Evolutionary conservation across 192 early-diverging fungal species (phyloP).

Genomic region (Lobosporangium transversale): DNA sequence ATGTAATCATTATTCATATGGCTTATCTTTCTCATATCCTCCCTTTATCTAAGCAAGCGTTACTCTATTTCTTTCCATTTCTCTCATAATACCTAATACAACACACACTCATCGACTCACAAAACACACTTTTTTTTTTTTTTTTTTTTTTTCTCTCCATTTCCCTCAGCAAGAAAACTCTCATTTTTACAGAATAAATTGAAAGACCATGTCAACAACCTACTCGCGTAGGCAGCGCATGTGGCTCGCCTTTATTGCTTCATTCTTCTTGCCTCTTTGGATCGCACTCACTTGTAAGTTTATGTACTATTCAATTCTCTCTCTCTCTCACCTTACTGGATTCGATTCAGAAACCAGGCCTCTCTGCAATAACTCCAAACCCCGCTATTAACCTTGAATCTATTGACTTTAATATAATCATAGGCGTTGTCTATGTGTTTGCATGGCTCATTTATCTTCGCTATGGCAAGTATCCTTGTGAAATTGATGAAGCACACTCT

Average conservation of each 20-base stretch:
- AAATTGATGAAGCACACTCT: no score
- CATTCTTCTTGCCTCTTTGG: slow-evolving; percentile 51
- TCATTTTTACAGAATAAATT: no score
- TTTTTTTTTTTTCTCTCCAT: background rate
- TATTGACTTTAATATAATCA: background rate
- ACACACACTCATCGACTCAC: background rate
- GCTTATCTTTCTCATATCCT: no score
- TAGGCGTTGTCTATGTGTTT: slow-evolving; percentile 41
- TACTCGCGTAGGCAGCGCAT: slow-evolving; percentile 53
- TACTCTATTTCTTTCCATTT: background rate
- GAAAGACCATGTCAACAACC: slow-evolving; percentile 36
- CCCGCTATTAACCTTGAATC: background rate
- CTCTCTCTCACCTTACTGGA: background rate
- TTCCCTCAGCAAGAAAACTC: background rate
- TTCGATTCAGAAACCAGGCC: background rate
- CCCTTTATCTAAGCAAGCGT: no score
- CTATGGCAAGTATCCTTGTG: slow-evolving; percentile 46
- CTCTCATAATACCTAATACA: background rate
- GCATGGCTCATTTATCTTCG: slow-evolving; percentile 55
- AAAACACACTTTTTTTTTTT: slow-evolving; percentile 3
- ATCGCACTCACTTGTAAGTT: slow-evolving; percentile 45
- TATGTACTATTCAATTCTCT: no score
- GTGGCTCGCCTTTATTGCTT: slow-evolving; percentile 47
- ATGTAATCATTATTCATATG: no score
- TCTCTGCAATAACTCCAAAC: background rate